phyloP scores from a whole-genome alignment of 169 alveolate genomes.

The Cryptosporidium tyzzeri region DNA sequence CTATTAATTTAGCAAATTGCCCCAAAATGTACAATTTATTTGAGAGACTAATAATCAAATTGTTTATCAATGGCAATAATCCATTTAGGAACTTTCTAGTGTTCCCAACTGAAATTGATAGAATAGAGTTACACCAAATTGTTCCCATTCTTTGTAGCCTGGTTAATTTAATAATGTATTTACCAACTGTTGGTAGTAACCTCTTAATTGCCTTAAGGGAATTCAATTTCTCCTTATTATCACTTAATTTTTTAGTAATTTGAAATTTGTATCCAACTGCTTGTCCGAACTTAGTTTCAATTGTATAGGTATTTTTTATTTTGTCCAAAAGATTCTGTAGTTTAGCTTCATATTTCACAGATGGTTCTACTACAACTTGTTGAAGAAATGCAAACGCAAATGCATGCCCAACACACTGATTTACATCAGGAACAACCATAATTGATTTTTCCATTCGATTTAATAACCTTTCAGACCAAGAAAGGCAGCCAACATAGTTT shows the following conservation, averaged over 20 bases:
- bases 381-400: conserved; percentile 70
- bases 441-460: conserved; percentile 69
- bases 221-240: conserved; percentile 7
- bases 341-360: conserved; percentile 40
- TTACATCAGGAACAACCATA: conserved; percentile 71
- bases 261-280: conserved; percentile 48
- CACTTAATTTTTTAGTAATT: not conserved
- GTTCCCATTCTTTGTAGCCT: conserved; percentile 70
- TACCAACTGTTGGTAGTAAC: conserved; percentile 44
- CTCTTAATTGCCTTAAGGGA: conserved; percentile 30
- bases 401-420: conserved; percentile 75
- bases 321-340: conserved; percentile 29
- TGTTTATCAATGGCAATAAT: conserved; percentile 17
- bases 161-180: conserved; percentile 49
- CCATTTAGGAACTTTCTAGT: conserved; percentile 61
- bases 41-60: conserved; percentile 7
- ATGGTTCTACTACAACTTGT: conserved; percentile 55
- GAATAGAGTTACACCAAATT: conserved; percentile 63
- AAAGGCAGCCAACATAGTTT: not conserved
- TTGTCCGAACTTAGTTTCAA: conserved; percentile 50
- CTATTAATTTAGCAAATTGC: conserved; percentile 8
- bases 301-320: conserved; percentile 36
- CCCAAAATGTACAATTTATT: conserved; percentile 17
- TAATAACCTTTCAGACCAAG: conserved; percentile 70
- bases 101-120: conserved; percentile 74